phyloP scores from a whole-genome alignment of 352 stramenopile genomes.

The Globisporangium spinosum region DNA sequence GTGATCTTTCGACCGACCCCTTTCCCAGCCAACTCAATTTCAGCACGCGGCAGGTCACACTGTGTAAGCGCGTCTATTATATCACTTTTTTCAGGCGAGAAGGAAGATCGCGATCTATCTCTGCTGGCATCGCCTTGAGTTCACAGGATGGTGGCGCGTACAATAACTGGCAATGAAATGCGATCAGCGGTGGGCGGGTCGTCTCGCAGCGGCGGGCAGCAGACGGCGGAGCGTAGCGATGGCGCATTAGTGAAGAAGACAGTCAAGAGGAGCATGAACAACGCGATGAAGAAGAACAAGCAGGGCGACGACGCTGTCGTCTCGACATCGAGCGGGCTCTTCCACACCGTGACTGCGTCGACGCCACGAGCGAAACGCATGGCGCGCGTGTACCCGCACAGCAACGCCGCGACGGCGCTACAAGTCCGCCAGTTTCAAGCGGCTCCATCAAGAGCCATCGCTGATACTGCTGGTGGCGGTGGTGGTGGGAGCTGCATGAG shows the following conservation, averaged over 20 bases:
- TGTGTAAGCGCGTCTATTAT: background rate
- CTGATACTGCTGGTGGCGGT: background rate
- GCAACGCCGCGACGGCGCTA: background rate
- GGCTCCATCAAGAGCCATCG: background rate
- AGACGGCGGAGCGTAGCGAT: constrained; percentile 5
- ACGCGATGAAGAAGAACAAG: background rate
- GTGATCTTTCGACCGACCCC: background rate
- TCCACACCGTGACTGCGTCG: constrained; percentile 53
- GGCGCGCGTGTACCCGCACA: constrained; percentile 26
- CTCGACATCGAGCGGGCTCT: constrained; percentile 19
- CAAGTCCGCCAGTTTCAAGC: background rate
- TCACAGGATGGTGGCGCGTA: constrained; percentile 16
- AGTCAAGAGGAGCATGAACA: background rate
- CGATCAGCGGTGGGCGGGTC: no score
- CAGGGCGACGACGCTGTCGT: background rate
- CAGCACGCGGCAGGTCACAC: background rate
- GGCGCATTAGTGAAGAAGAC: background rate
- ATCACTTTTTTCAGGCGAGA: background rate
- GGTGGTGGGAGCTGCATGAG: background rate
- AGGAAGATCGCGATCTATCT: background rate
- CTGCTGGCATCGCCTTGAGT: background rate
- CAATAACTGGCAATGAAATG: constrained; percentile 7
- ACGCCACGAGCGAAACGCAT: constrained; percentile 42
- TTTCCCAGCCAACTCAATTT: background rate
- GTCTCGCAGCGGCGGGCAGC: constrained; percentile 2